Base-by-base conservation (phyloP, 2,329 filamentous ascomycete species). In the Myrmaecium sp. region DNA sequence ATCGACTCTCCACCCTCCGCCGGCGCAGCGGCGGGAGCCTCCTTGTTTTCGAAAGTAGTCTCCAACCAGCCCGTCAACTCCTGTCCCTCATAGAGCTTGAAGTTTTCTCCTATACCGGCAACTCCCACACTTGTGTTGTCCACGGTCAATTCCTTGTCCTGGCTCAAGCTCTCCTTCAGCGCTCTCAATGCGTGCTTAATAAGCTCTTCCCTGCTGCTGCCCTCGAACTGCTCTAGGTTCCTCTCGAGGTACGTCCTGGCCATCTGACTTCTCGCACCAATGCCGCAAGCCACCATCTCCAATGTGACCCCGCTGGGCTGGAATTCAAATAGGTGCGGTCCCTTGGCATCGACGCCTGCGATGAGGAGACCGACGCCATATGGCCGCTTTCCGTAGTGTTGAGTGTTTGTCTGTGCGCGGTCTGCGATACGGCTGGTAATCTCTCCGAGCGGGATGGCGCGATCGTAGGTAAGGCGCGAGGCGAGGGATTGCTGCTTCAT, bases 401-500 rank as follows among this genome's bases (percentile, higher is more conserved):
- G 89, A 23, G 89, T 98, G 66, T 95, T 95, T 47, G 78, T 77
- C 64, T 98, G 89, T 25, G 89, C 89, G 57, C 92, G 89, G 54
- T 93, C 83, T 43, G 80, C 86, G 49, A 98, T 94, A 57, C 86
- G 77, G 38, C 74, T 69, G 40, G 93, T 84, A 43, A 95, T 81
- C 36, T 79, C 77, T 47, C 82, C 76, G 49, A 95, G 64, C 17
- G 83, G 81, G 51, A 98, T 89, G 40, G 84, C 74, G 40, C 89
- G 84, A 58, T 81, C 86, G 63, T 93, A 95, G 31, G 83, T 93
- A 44, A 98, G 75, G 54, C 86, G 83, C 45, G 89, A 86, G 46
- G 81, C 79, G 46, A 98, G 81, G 36, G 82, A 92, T 62, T 95
- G 89, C 61, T 93, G 83, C 66, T 94, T 95, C 86, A 98, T 95